Base-by-base conservation (phyloP, 495 filamentous ascomycete genomes). In the Aspergillus taichungensis region DNA sequence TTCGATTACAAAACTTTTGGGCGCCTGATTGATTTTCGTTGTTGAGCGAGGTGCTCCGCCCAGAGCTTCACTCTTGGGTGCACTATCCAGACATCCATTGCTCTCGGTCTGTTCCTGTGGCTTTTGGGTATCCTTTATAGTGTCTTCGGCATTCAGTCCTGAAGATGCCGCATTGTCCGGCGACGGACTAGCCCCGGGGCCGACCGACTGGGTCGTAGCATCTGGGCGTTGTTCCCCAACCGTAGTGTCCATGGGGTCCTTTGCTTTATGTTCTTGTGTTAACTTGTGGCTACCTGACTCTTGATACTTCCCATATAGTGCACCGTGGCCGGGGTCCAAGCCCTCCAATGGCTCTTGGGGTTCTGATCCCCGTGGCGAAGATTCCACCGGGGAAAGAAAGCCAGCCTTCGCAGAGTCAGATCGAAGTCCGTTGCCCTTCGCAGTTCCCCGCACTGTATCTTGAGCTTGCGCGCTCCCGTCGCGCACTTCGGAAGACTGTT, bases 331-430 rank as follows among this genome's bases (percentile, higher is more conserved):
- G 18, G 18, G 2, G 18, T 24, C 18, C 18, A 4, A 24, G 18
- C 4, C 4, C 18, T 24, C 18, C 4, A 24, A 24, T 24, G 18
- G 4, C 18, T 24, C 18, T 24, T 24, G 18, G 1, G 18, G 18
- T 24, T 24, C 18, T 24, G 18, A 24, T 4, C 18, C 4, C 4
- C 18, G 18, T 24, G 18, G 18, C 18, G 18, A 24, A 24, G 18
- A 24, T 4, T 24, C 18, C 18, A 24, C 18, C 18, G 18, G 4
- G 30, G 51, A 50, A 18, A 54, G 12, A 30, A 38, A 50, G n/a
- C 51, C 51, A 8, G 33, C 6, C 6, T 13, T 7, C 5, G 34
- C 32, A 8, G 14, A 7, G 11, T 42, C 13, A 12, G 8, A 13
- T 33, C 18, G 18, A 24, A 4, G 18, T 2, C 18, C 18, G 1